Evolutionary conservation across 2,329 filamentous ascomycete species (phyloP).

Genomic region (Sclerotinia trifoliorum): DNA sequence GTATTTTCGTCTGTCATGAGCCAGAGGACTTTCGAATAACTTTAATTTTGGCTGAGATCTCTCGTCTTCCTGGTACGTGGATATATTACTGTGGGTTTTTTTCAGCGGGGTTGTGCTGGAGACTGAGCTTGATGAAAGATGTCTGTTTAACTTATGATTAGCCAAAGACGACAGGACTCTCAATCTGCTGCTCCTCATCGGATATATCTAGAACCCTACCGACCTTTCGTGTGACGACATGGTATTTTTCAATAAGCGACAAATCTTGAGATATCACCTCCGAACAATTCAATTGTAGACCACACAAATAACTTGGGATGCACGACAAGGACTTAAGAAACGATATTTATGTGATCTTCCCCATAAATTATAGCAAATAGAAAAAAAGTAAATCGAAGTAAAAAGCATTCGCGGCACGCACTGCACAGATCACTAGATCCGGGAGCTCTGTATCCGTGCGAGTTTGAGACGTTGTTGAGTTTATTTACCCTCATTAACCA

Average conservation of each 20-base stretch:
- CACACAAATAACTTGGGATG: neutral
- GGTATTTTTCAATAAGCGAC: neutral
- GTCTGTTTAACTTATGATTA: neutral
- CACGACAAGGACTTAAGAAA: neutral
- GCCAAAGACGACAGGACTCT: neutral
- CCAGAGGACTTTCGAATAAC: constrained; percentile 28
- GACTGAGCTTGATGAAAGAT: neutral
- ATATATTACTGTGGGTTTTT: neutral
- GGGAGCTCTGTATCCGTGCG: constrained; percentile 1
- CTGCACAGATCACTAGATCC: neutral
- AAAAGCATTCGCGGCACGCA: neutral
- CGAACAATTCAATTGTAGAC: neutral
- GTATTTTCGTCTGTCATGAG: constrained; percentile 21
- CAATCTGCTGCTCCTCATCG: neutral
- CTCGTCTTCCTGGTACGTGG: neutral
- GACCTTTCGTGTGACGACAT: constrained; percentile 5
- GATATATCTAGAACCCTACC: neutral
- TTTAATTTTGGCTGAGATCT: constrained; percentile 24
- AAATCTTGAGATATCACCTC: too few species aligned
- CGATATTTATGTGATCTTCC: neutral
- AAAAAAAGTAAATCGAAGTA: neutral
- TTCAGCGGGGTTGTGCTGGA: neutral
- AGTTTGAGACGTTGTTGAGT: constrained; percentile 4
- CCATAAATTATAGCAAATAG: neutral
- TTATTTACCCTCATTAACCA: neutral